Evolutionary conservation across 345 rosid genomes (phyloP).

Genomic region (Moricandia arvensis): DNA sequence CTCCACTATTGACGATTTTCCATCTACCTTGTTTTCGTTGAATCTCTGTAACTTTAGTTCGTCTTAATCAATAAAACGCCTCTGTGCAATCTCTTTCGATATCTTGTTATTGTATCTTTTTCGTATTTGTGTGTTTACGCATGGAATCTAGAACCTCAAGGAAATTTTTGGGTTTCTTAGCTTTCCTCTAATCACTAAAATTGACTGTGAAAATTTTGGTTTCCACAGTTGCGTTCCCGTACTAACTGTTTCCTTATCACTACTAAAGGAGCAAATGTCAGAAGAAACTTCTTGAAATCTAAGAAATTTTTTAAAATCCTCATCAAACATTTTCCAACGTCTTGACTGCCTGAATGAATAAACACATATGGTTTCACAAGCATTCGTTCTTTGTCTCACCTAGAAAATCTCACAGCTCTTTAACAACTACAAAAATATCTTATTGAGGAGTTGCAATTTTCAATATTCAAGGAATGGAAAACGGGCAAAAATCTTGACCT

Average conservation of each 20-base stretch:
- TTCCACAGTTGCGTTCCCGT: constrained; percentile 47
- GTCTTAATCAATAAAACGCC: too few relatives aligned
- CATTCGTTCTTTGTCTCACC: constrained; percentile 53
- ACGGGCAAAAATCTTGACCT: constrained; percentile 53
- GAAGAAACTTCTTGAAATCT: constrained; percentile 60
- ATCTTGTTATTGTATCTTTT: too few relatives aligned
- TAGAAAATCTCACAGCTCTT: constrained; percentile 60
- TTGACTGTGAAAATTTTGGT: too few relatives aligned
- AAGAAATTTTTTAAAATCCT: constrained; percentile 40
- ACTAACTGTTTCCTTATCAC: constrained; percentile 10
- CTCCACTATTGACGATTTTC: too few relatives aligned
- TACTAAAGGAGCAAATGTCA: constrained; percentile 42
- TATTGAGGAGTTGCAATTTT: constrained; percentile 52
- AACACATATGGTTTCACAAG: too few relatives aligned
- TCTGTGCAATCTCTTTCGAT: too few relatives aligned
- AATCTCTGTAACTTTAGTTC: too few relatives aligned
- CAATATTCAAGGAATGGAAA: constrained; percentile 54
- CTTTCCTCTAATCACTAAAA: too few relatives aligned
- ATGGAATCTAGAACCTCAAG: too few relatives aligned
- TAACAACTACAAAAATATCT: constrained; percentile 40
- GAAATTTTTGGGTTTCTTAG: too few relatives aligned
- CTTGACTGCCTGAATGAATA: constrained; percentile 52
- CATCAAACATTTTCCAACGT: constrained; percentile 36
- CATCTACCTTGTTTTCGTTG: too few relatives aligned
- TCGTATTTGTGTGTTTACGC: too few relatives aligned